Evolutionary conservation across 177 flowering plant species (phyloP).

Genomic region (Vitis hybrid): DNA sequence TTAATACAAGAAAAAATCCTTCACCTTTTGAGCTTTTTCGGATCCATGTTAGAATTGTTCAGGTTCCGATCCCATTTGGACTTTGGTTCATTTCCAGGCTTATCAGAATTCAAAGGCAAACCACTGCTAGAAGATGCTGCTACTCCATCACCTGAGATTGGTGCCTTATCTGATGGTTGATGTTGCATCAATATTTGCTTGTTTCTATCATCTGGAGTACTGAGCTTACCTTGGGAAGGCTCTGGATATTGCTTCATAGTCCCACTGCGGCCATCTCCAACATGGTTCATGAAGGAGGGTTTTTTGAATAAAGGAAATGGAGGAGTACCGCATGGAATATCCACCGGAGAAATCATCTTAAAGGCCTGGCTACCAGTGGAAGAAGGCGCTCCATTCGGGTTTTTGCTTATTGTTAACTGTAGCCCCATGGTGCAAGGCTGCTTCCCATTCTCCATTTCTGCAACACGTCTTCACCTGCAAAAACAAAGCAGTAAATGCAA

Average conservation of each 20-base stretch:
- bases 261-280: not conserved
- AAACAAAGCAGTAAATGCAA: not conserved
- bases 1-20: too few species aligned
- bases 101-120: not conserved
- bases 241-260: not conserved
- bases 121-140: not conserved
- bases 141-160: not conserved
- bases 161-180: not conserved
- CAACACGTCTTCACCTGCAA: not conserved
- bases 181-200: too few species aligned
- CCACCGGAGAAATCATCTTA: not conserved
- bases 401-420: too few species aligned
- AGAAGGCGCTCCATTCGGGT: too few species aligned
- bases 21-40: constrained; percentile 21
- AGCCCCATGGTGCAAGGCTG: too few species aligned
- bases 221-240: too few species aligned
- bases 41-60: constrained; percentile 16
- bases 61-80: not conserved
- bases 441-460: not conserved
- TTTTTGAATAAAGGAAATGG: constrained; percentile 4
- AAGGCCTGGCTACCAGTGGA: too few species aligned
- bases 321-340: not conserved
- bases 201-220: too few species aligned
- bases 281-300: constrained; percentile 4
- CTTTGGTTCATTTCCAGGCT: not conserved